A percentile compares a stretch with the other conserved stretches of the same genome.
Evolutionary conservation across 176 grass and related monocot genomes (phyloP).

Genomic region (Rhynchospora tenuis): DNA sequence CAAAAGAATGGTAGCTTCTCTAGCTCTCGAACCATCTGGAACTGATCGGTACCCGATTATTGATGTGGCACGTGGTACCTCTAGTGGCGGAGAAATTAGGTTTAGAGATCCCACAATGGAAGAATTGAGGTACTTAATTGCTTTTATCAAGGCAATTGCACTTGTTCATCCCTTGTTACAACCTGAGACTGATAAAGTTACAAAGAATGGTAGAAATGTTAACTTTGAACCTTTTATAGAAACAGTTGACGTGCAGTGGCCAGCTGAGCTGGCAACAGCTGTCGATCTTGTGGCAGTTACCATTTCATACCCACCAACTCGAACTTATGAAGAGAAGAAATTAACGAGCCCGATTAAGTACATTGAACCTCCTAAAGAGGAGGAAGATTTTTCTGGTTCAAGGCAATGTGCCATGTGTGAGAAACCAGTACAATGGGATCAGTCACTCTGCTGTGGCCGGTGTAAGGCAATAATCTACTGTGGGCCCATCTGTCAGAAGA

Average conservation of each 20-base stretch:
- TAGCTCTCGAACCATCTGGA: slow-evolving; percentile 30
- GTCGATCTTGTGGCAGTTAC: slow-evolving; percentile 35
- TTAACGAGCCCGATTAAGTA: slow-evolving; percentile 16
- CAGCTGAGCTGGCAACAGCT: slow-evolving; percentile 22
- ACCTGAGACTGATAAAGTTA: neutral
- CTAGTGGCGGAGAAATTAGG: slow-evolving; percentile 18
- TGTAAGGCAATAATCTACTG: slow-evolving; percentile 30
- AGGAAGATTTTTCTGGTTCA: slow-evolving; percentile 10
- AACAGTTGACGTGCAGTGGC: slow-evolving; percentile 41
- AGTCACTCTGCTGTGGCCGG: slow-evolving; percentile 26
- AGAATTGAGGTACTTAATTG: slow-evolving; percentile 33
- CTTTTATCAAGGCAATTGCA: slow-evolving; percentile 32
- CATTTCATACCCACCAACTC: slow-evolving; percentile 30
- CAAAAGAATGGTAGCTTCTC: slow-evolving; percentile 32
- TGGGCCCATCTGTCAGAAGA: slow-evolving; percentile 32
- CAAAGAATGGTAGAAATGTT: slow-evolving; percentile 10
- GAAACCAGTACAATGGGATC: slow-evolving; percentile 8
- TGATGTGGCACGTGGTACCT: slow-evolving; percentile 31
- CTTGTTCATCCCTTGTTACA: slow-evolving; percentile 35
- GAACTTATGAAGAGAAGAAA: slow-evolving; percentile 34
- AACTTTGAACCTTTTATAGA: slow-evolving; percentile 40
- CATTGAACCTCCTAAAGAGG: slow-evolving; percentile 27
- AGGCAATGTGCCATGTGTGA: slow-evolving; percentile 33
- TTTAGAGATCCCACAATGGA: slow-evolving; percentile 33
- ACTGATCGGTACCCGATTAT: slow-evolving; percentile 26